phyloP scores from a whole-genome alignment of 257 asterid species.

The Penstemon newberryi region DNA sequence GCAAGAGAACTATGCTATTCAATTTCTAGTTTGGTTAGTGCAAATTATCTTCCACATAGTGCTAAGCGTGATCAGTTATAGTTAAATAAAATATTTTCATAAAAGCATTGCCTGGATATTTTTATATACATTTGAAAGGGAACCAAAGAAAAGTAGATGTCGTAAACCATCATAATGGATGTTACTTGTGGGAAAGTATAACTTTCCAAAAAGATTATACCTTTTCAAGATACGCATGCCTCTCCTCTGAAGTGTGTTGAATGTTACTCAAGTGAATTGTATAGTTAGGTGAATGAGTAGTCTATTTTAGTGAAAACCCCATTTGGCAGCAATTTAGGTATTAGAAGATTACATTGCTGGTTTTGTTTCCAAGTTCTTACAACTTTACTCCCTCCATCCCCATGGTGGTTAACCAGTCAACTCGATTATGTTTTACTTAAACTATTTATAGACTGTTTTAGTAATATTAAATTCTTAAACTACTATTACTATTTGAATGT shows the following conservation, averaged over 20 bases:
- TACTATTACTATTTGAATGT: not conserved
- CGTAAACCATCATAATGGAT: not conserved
- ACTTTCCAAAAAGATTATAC: not conserved
- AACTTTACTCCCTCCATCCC: not conserved
- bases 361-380: not conserved
- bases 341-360: not conserved
- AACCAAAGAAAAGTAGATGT: not conserved
- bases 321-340: not conserved
- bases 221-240: constrained; percentile 6
- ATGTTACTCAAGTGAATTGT: not conserved
- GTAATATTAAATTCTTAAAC: not conserved
- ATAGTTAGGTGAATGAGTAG: not conserved
- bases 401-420: not conserved
- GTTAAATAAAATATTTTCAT: not conserved
- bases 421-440: not conserved
- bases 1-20: not conserved
- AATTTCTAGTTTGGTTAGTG: not conserved
- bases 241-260: not conserved
- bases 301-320: not conserved
- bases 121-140: not conserved
- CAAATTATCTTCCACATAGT: not conserved
- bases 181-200: constrained; percentile 4
- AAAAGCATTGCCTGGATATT: not conserved
- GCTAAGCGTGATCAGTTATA: not conserved
- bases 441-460: not conserved